Conservation (phyloP, 495 filamentous ascomycete species). For the Aspergillus ellipticus region DNA sequence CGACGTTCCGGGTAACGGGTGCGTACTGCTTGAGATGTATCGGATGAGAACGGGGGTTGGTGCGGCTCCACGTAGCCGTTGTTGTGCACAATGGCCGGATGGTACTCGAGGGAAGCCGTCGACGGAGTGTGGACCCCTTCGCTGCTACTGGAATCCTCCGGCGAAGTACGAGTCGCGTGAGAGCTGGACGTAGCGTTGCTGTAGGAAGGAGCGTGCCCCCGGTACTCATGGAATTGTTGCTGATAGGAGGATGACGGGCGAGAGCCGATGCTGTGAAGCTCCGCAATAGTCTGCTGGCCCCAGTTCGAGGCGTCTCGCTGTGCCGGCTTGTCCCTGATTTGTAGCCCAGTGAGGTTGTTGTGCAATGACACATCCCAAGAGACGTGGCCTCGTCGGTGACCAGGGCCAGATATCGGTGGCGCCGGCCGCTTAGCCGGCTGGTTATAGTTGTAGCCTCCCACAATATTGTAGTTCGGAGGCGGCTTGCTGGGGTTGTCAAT, state of each 20-base stretch:
- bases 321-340: constrained; percentile 55
- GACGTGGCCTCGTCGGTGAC: constrained; percentile 57
- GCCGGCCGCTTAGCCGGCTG: constrained; percentile 45
- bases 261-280: constrained; percentile 39
- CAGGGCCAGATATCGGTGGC: constrained; percentile 47
- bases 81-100: constrained; percentile 62
- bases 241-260: constrained; percentile 44
- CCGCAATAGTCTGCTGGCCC: constrained; percentile 47
- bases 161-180: constrained; percentile 54
- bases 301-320: constrained; percentile 53
- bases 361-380: constrained; percentile 79
- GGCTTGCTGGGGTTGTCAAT: constrained; percentile 50
- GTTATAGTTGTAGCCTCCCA: constrained; percentile 41
- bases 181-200: constrained; percentile 22
- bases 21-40: constrained; percentile 43
- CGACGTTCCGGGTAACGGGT: constrained; percentile 28
- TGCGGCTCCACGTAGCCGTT: constrained; percentile 58
- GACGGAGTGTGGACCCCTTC: constrained; percentile 66
- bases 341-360: constrained; percentile 67
- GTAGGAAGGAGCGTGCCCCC: constrained; percentile 24
- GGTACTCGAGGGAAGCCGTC: constrained; percentile 57
- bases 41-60: constrained; percentile 39
- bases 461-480: constrained; percentile 31
- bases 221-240: constrained; percentile 31
- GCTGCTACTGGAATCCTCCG: constrained; percentile 69